Percentiles rank a stretch among this genome's conserved stretches.
Evolutionary conservation across 2,329 filamentous ascomycete genomes (phyloP).

Genomic region (Chaetomiaceae sp.): DNA sequence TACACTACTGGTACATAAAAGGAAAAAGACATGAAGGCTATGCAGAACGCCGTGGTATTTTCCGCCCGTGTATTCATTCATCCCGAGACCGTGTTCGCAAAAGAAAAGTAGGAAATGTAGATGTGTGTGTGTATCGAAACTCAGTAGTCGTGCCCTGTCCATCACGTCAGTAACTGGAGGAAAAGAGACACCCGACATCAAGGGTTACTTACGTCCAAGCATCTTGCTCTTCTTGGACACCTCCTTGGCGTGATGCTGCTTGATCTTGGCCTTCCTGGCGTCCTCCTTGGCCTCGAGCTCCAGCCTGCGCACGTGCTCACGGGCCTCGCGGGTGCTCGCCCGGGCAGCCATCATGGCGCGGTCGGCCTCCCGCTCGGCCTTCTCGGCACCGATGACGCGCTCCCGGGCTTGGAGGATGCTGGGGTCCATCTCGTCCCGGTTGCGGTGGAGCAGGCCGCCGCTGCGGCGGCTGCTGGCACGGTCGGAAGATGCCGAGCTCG

Average conservation of each 20-base stretch:
- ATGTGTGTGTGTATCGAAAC: background rate
- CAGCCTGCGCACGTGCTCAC: conserved; percentile 57
- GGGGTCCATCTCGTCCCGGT: conserved; percentile 50
- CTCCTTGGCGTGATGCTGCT: conserved; percentile 60
- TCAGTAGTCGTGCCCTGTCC: background rate
- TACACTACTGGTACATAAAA: background rate
- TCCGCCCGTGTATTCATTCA: background rate
- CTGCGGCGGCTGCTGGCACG: conserved; percentile 18
- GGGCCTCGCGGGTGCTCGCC: conserved; percentile 55
- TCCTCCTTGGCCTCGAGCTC: conserved; percentile 64
- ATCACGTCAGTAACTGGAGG: background rate
- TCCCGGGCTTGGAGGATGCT: conserved; percentile 58
- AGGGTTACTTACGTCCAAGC: conserved; percentile 57
- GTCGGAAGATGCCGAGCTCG: conserved; percentile 21
- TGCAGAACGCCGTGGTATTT: background rate
- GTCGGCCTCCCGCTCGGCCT: conserved; percentile 61
- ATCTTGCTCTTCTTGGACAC: conserved; percentile 64
- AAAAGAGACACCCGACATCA: too few species aligned
- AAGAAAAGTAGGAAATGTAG: background rate
- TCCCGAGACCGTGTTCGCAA: background rate
- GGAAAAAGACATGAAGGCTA: background rate
- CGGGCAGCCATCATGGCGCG: conserved; percentile 54
- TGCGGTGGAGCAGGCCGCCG: conserved; percentile 41
- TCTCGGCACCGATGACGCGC: conserved; percentile 57
- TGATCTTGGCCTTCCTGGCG: conserved; percentile 60